phyloP scores from a whole-genome alignment of 2,329 filamentous ascomycete genomes.

The Alternaria rosae region DNA sequence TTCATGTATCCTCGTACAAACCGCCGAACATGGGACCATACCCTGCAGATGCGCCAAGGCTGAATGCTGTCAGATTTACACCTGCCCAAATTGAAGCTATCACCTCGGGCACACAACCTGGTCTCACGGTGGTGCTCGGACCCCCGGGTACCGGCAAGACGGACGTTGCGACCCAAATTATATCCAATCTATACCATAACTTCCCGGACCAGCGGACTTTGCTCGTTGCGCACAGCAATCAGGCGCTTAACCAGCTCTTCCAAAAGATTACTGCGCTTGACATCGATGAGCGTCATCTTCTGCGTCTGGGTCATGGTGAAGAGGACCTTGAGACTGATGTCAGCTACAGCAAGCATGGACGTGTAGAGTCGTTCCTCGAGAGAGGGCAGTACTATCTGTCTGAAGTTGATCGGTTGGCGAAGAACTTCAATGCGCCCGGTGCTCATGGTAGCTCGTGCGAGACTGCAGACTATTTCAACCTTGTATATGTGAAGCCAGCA shows the following conservation, averaged over 20 bases:
- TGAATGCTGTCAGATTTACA: constrained; percentile 87
- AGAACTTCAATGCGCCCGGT: constrained; percentile 84
- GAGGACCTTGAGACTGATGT: constrained; percentile 87
- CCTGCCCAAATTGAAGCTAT: constrained; percentile 91
- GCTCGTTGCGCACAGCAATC: constrained; percentile 95
- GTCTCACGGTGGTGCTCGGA: constrained; percentile 90
- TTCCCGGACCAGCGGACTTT: constrained; percentile 92
- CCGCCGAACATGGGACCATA: constrained; percentile 91
- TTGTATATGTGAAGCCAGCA: constrained; percentile 85
- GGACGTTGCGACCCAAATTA: constrained; percentile 98
- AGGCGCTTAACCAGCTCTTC: constrained; percentile 96
- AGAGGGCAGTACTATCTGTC: constrained; percentile 79
- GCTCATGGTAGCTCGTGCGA: constrained; percentile 97
- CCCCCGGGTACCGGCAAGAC: constrained; percentile 98
- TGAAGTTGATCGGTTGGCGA: constrained; percentile 86
- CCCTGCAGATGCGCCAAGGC: constrained; percentile 79
- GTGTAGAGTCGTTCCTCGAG: constrained; percentile 93
- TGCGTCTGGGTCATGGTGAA: constrained; percentile 92
- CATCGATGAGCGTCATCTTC: constrained; percentile 91
- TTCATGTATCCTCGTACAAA: constrained; percentile 89
- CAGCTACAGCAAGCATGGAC: constrained; percentile 91
- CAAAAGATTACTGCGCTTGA: constrained; percentile 96
- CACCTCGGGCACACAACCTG: constrained; percentile 90
- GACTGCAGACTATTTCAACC: constrained; percentile 95
- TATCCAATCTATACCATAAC: constrained; percentile 98